Percentiles rank a stretch among this genome's conserved stretches.
Evolutionary conservation across 352 stramenopile genomes (phyloP).

Genomic region (Pythium brachiatum): DNA sequence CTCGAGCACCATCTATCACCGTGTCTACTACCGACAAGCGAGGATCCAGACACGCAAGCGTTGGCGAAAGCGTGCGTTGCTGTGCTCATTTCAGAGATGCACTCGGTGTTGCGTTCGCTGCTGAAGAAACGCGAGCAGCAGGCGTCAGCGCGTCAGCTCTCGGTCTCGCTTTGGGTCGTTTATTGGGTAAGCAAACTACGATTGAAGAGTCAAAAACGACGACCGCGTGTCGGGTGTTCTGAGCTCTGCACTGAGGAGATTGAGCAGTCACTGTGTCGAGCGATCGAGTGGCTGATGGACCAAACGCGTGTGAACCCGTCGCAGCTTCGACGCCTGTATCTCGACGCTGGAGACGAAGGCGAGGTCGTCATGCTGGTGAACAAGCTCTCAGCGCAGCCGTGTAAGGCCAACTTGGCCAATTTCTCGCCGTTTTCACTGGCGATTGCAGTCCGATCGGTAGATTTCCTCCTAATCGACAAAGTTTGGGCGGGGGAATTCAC

Average conservation of each 20-base stretch:
- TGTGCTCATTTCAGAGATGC: slow-evolving; percentile 3
- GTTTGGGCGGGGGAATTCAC: not conserved
- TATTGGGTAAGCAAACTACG: slow-evolving; percentile 6
- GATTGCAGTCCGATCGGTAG: slow-evolving; percentile 7
- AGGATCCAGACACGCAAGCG: not conserved
- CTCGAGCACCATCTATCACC: not conserved
- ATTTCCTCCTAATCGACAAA: not conserved
- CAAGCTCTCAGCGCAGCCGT: not conserved
- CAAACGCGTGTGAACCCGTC: slow-evolving; percentile 7
- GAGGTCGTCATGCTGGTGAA: slow-evolving; percentile 9
- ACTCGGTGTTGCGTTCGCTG: not conserved
- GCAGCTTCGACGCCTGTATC: slow-evolving; percentile 10
- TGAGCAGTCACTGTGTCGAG: not conserved
- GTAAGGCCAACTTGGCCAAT: not conserved
- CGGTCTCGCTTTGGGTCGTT: not conserved
- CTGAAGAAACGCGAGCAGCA: not conserved
- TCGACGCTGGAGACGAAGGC: slow-evolving; percentile 6
- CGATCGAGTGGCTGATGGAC: slow-evolving; percentile 17
- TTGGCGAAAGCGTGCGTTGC: not conserved
- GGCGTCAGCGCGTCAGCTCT: not conserved
- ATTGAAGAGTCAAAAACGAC: not conserved
- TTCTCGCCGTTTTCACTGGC: slow-evolving; percentile 19
- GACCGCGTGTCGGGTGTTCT: not conserved
- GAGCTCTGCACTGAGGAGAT: not conserved
- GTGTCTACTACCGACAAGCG: not conserved